phyloP scores from a whole-genome alignment of 225 moss, liverwort and hornwort genomes.

The Neckera pumila region DNA sequence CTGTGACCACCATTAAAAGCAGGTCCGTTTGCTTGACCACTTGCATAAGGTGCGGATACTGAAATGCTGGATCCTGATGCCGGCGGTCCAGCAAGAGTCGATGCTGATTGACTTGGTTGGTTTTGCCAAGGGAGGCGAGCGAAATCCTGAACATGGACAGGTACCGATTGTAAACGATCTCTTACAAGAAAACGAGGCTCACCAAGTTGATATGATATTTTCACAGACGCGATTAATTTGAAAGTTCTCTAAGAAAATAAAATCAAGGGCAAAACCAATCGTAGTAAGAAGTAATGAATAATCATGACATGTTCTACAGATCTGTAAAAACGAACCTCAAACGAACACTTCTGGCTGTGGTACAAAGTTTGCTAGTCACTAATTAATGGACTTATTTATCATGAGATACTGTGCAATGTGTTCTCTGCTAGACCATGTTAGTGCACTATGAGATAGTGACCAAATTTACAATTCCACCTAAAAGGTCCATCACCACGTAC shows the following conservation, averaged over 20 bases:
- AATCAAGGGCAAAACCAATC: background rate
- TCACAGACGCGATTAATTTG: background rate
- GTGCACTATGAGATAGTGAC: background rate
- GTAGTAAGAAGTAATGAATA: background rate
- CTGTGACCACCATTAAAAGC: constrained; percentile 22
- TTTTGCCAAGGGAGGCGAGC: constrained; percentile 96
- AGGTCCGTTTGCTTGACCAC: constrained; percentile 32
- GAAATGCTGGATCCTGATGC: constrained; percentile 37
- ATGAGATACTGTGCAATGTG: background rate
- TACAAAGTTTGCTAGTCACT: background rate
- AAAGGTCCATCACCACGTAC: constrained; percentile 12
- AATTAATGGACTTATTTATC: background rate
- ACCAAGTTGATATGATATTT: background rate
- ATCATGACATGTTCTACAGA: background rate
- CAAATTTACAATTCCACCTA: background rate
- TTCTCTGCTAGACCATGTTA: background rate
- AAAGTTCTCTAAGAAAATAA: background rate
- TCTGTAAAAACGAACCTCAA: background rate
- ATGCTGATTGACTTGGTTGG: constrained; percentile 65
- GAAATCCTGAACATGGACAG: constrained; percentile 61
- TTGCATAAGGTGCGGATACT: constrained; percentile 19
- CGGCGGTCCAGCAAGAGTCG: constrained; percentile 43
- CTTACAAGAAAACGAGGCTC: background rate
- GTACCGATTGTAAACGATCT: background rate
- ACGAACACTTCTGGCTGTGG: background rate